Base-by-base conservation (phyloP, 169 alveolate genomes). In the Cryptosporidium bovis region DNA sequence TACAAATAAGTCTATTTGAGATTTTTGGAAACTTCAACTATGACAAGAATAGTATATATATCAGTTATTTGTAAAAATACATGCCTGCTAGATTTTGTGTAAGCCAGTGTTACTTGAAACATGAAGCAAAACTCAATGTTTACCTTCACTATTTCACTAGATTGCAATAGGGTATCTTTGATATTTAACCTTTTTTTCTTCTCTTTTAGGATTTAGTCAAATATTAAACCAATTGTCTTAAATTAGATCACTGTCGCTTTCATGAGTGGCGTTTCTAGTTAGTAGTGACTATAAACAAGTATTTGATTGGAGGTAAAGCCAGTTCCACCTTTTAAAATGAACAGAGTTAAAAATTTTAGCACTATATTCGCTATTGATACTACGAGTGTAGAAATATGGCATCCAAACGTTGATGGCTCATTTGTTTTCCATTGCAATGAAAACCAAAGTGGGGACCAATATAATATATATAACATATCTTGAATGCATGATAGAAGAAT, bases 401-500 rank as follows among this genome's bases (percentile, higher is more conserved):
- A 34, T 16, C 65, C 60, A 77, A 77, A 62, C 6, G 87, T 77
- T 12, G 77, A 60, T 31, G 87, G 71, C 27, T 77, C 87, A 48
- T 77, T 77, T 13, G 87, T 62, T 27, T 77, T 77, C 87, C 87
- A 77, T n/a, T 77, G 87, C 60, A 77, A 56, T 24, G 87, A 77
- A 77, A 77, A 77, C 87, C 87, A 77, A 33, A 77, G 18, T 2
- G 87, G 87, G 44, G 87, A 24, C 87, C 87, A 77, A 44, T 77
- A 77, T 27, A 77, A 34, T 60, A 77, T 27, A 20, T 58, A 77
- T 16, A 77, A 55, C 15, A 40, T 24, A 60, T 77, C 87, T 20
- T 77, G 87, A 18, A 77, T 24, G 24, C 87, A 77, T 20, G 87
- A 77, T 6, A 77, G 51, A 20, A 77, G 64, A 16, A 77, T 77